Base-by-base conservation (phyloP, 2,329 filamentous ascomycete species). In the Rutstroemia sp. region DNA sequence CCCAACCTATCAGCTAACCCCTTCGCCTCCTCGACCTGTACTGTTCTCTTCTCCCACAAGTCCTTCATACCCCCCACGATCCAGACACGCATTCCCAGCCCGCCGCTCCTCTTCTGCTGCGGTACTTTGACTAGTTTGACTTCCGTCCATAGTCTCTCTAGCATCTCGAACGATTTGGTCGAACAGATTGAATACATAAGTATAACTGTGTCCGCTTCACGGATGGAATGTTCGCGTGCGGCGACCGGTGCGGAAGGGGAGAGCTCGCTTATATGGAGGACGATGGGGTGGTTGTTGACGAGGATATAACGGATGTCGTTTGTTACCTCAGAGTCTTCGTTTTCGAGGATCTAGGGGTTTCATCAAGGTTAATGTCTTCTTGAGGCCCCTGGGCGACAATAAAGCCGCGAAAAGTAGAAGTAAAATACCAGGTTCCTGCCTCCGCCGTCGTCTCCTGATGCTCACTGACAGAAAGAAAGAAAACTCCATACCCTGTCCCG, bases 101-200 rank as follows among this genome's bases (percentile, higher is more conserved):
- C 27, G 2, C 27, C 27, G 4, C 9, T 30, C 10, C 27, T 30
- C 10, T 44, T 55, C 6, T 44, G 41, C 23, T 41, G 34, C 17
- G 37, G 25, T 9, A 44, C 38, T 10, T 37, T 50, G n/a, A 34
- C 17, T 9, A 10, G 14, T 17, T 50, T 44, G 9, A 55, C 37
- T 1, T 10, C 2, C 16, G 52, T 50, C 52, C 52, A 55, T 1
- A 55, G 7, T 0, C 34, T 16, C 21, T 49, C 45, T 4, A 55
- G 30, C 21, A 19, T 25, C 17, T 19, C 17, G 10, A 55, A 50
- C 0, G 52, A 55, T 23, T 23, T 16, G 0, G 34, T n/a, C 0
- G 37, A 50, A 9, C 34, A 30, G 9, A 55, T 55, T 4, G 52
- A 55, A 42, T 55, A 55, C 34, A 50, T 30, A 10, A 55, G 19